Conservation (phyloP, 2,329 filamentous ascomycete species). For the Biscogniauxia mediterranea region DNA sequence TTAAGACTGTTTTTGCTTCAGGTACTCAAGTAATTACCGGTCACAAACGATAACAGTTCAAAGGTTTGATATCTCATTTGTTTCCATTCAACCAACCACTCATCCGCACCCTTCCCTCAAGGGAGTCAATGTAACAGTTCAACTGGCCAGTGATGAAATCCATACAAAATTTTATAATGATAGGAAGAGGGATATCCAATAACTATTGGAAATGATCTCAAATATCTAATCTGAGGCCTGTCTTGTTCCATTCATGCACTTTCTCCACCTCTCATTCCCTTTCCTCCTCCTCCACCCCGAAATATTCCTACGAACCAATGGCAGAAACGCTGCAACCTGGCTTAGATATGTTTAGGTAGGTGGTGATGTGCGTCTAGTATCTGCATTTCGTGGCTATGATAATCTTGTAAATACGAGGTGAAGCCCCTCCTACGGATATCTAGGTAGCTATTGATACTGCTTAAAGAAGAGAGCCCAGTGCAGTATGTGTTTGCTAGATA, state of each 20-base stretch:
- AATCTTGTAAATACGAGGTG: too few species aligned
- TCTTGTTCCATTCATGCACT: slow-evolving; percentile 1
- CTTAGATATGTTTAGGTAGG: too few species aligned
- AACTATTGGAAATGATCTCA: slow-evolving; percentile 59
- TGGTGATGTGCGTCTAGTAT: too few species aligned
- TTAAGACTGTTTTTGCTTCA: background rate
- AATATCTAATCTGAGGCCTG: slow-evolving; percentile 59
- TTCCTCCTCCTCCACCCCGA: background rate
- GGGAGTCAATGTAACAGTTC: slow-evolving; percentile 12
- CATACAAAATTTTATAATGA: slow-evolving; percentile 49
- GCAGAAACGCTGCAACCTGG: too few species aligned
- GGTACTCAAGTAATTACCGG: too few species aligned
- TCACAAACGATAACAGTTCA: background rate
- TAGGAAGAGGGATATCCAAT: slow-evolving; percentile 69
- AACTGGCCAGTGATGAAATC: slow-evolving; percentile 60
- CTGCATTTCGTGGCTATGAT: too few species aligned
- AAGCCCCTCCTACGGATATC: too few species aligned
- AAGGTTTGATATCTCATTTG: background rate
- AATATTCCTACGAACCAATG: too few species aligned
- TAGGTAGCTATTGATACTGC: too few species aligned
- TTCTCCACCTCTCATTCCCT: background rate
- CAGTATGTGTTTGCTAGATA: too few species aligned
- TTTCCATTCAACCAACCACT: slow-evolving; percentile 21
- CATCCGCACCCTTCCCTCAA: slow-evolving; percentile 17
- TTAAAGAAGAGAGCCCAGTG: too few species aligned